phyloP scores from a whole-genome alignment of 2,329 filamentous ascomycete genomes.

The Trichoderma semiorbis region DNA sequence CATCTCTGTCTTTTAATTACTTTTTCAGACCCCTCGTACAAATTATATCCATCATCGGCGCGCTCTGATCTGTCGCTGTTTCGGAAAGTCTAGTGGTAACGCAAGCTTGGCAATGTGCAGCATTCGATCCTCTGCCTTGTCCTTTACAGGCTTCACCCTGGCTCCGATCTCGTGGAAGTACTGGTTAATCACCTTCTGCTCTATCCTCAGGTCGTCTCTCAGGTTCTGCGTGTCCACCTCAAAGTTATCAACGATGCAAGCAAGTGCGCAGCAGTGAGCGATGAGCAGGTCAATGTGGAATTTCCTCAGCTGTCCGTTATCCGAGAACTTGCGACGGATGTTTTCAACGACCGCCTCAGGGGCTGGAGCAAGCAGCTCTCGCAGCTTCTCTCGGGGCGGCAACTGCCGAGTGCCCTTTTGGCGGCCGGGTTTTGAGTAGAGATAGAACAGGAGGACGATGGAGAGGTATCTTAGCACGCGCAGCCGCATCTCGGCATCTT shows the following conservation, averaged over 20 bases:
- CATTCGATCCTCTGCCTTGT: constrained; percentile 57
- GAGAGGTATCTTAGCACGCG: constrained; percentile 59
- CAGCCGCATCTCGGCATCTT: constrained; percentile 50
- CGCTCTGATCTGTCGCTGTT: constrained; percentile 39
- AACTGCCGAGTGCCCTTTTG: constrained; percentile 49
- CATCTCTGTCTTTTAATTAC: background rate
- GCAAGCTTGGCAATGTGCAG: constrained; percentile 64
- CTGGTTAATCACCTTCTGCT: constrained; percentile 65
- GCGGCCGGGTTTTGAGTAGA: constrained; percentile 43
- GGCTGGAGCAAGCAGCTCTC: constrained; percentile 52
- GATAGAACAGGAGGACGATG: constrained; percentile 54
- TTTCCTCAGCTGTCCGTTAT: constrained; percentile 62
- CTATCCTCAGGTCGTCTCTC: constrained; percentile 67
- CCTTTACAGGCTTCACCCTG: constrained; percentile 57
- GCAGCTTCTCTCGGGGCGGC: constrained; percentile 60
- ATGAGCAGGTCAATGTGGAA: constrained; percentile 69
- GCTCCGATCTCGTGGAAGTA: constrained; percentile 78
- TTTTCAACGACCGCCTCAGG: constrained; percentile 62
- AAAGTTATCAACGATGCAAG: constrained; percentile 69
- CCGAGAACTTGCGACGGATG: constrained; percentile 67
- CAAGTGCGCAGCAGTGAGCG: constrained; percentile 69
- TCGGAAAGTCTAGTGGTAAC: constrained; percentile 81
- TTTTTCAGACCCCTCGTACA: background rate
- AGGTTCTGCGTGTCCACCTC: constrained; percentile 68
- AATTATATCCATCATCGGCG: constrained; percentile 23